These are phyloP conservation scores for Epicoccum nigrum DNA, from an alignment of 2,329 filamentous ascomycete genomes.

Conservation along the genomic window DNA sequence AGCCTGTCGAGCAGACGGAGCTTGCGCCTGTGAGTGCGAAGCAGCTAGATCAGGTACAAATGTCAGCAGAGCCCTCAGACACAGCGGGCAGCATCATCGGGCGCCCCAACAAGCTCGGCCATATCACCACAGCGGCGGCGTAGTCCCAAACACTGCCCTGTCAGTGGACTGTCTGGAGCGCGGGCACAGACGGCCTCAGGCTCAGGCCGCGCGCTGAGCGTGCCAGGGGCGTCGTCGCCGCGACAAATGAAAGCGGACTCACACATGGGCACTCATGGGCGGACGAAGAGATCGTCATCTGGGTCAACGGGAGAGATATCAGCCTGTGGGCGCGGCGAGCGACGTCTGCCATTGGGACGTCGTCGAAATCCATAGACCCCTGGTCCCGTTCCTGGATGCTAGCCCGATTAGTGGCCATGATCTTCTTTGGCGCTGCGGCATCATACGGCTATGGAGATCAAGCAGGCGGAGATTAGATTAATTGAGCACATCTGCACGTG, in stretches of 20 bases:
- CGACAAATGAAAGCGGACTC: conserved; percentile 34
- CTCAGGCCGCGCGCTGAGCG: conserved; percentile 15
- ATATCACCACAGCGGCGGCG: conserved; percentile 23
- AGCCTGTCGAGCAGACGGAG: conserved; percentile 47
- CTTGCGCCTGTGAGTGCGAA: conserved; percentile 48
- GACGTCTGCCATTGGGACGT: conserved; percentile 24
- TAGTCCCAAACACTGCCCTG: conserved; percentile 21
- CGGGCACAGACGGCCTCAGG: conserved; percentile 16
- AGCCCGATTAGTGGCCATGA: conserved; percentile 33
- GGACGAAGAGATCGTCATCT: conserved; percentile 42
- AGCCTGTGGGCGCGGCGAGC: conserved; percentile 17
- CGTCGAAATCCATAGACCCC: conserved; percentile 24
- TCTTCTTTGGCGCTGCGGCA: conserved; percentile 26
- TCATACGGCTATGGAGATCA: conserved; percentile 31
- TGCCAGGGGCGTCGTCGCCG: conserved; percentile 7
- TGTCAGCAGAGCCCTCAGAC: conserved; percentile 38
- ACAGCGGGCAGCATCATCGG: conserved; percentile 18
- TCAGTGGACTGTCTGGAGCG: conserved; percentile 3
- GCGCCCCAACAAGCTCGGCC: conserved; percentile 31
- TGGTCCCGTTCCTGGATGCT: conserved; percentile 34
- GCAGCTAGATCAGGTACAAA: conserved; percentile 43
- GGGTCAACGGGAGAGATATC: conserved; percentile 17
- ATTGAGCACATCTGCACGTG: conserved; percentile 20
- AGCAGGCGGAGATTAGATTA: conserved; percentile 20
- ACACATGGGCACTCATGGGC: conserved; percentile 45